Conservation (phyloP, 1,284 basidiomycete species). For the Cryptococcus maquisensis region DNA sequence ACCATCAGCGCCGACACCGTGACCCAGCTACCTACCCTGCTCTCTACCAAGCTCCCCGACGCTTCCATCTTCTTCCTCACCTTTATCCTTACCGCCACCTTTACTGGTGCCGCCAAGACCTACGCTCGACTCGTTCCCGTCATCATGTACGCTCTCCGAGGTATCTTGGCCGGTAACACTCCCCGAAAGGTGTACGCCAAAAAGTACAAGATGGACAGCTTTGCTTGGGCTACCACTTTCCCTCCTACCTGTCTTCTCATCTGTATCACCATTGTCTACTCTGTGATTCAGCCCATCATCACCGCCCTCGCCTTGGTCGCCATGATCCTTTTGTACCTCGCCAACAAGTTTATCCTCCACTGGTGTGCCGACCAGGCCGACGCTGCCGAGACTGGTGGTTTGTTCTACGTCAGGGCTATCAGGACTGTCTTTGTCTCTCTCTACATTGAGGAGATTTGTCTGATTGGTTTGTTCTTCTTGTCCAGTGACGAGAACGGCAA, state of each 20-base stretch:
- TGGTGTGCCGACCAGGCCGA: constrained; percentile 48
- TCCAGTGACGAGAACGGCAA: constrained; percentile 27
- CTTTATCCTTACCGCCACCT: constrained; percentile 53
- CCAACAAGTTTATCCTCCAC: constrained; percentile 47
- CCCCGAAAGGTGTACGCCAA: constrained; percentile 58
- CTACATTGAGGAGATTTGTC: constrained; percentile 45
- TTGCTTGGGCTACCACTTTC: constrained; percentile 39
- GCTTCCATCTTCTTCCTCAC: constrained; percentile 94
- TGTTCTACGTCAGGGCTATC: constrained; percentile 48
- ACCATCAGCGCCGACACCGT: constrained; percentile 60
- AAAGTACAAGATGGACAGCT: constrained; percentile 38
- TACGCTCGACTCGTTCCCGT: constrained; percentile 75
- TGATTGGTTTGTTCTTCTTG: constrained; percentile 48
- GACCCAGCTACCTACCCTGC: constrained; percentile 56
- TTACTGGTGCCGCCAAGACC: constrained; percentile 69
- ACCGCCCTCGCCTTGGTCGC: constrained; percentile 38
- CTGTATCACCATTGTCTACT: constrained; percentile 47
- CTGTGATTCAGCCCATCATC: constrained; percentile 49
- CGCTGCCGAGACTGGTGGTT: constrained; percentile 46
- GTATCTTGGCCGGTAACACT: constrained; percentile 78
- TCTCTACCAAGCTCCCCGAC: constrained; percentile 71
- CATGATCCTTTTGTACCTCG: constrained; percentile 41
- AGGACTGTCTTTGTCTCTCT: constrained; percentile 47
- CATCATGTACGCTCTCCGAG: constrained; percentile 77
- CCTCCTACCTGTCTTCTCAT: constrained; percentile 42